phyloP scores from a whole-genome alignment of 2,329 filamentous ascomycete genomes.

The Phialophora expanda region DNA sequence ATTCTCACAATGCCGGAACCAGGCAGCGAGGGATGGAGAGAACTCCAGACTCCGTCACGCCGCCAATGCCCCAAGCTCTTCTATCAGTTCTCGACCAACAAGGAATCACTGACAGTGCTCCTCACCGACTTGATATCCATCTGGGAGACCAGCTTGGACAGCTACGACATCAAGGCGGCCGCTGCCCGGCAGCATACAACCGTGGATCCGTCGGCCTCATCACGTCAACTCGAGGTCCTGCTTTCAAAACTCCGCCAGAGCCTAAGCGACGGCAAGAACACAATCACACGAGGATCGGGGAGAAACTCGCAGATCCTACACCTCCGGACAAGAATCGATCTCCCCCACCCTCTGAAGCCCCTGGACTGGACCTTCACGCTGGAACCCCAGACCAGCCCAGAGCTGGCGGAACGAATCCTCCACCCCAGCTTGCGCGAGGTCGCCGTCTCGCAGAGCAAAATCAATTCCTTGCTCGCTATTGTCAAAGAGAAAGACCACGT shows the following conservation, averaged over 20 bases:
- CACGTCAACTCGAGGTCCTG: slow-evolving; percentile 61
- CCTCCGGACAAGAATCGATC: slow-evolving; percentile 54
- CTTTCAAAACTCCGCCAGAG: slow-evolving; percentile 61
- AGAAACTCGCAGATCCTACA: slow-evolving; percentile 47
- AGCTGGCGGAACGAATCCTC: slow-evolving; percentile 57
- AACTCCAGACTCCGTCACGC: slow-evolving; percentile 41
- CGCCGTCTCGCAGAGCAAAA: slow-evolving; percentile 54
- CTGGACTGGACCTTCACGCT: slow-evolving; percentile 61
- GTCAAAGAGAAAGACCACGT: slow-evolving; percentile 64
- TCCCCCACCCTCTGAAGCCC: slow-evolving; percentile 60
- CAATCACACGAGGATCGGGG: slow-evolving; percentile 35
- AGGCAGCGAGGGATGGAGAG: slow-evolving; percentile 43
- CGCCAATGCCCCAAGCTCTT: slow-evolving; percentile 46
- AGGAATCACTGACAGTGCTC: slow-evolving; percentile 56
- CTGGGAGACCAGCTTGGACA: slow-evolving; percentile 60
- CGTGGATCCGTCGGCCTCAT: slow-evolving; percentile 65
- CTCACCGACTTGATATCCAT: slow-evolving; percentile 64
- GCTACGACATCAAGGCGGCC: slow-evolving; percentile 54
- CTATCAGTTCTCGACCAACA: slow-evolving; percentile 45
- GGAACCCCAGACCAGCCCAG: slow-evolving; percentile 46
- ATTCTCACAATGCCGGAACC: slow-evolving; percentile 41
- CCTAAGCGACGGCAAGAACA: slow-evolving; percentile 45
- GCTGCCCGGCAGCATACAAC: slow-evolving; percentile 58
- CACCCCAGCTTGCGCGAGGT: slow-evolving; percentile 59
- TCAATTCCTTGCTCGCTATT: slow-evolving; percentile 56